Evolutionary conservation across 2,329 filamentous ascomycete genomes (phyloP), one percentile per base, ranked within the genome.

Genomic region (Huntiella omanensis): DNA sequence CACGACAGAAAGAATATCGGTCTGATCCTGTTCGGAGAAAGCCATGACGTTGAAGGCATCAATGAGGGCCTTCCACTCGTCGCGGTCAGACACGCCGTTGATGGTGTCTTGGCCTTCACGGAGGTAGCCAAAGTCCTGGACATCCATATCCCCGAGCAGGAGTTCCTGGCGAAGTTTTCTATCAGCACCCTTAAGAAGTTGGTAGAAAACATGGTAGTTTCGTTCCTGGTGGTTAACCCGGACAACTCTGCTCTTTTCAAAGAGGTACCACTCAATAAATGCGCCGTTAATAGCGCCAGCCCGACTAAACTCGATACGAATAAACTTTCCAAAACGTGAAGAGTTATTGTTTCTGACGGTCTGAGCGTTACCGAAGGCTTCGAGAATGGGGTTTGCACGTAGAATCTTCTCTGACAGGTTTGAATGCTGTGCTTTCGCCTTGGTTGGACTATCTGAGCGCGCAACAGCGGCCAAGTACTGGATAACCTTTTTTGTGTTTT

Each of bases 401-500:
- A 98, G 67, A 33, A 98, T 98, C 62, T 98, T 92, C 55, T 95
- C 86, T 0, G 92, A 96, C 7, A 98, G 75, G 50, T 85, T 94
- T 10, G 85, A 82, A 51, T 88, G 75, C 53, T 71, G 68, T 3
- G 61, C 58, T 66, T 79, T 63, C 64, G 68, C 64, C 68, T 78
- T 65, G 61, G 72, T 58, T 2, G 80, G 71, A 0, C 79, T 77
- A 50, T 96, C 88, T 0, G 83, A 76, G 37, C 83, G 82, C 7
- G 91, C 91, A 40, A 98, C 91, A 1, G 91, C 86, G 11, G 91
- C 91, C 38, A 98, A 75, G 58, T 98, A 98, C 57, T 98, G 92
- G 47, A 98, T 98, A 54, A 98, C 91, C 61, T 98, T 98, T 59
- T 98, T 98, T 12, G 91, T 98, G 59, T 98, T 98, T 60, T 98